Base-by-base conservation (phyloP, 2,329 filamentous ascomycete species). In the Penicillium italicum region DNA sequence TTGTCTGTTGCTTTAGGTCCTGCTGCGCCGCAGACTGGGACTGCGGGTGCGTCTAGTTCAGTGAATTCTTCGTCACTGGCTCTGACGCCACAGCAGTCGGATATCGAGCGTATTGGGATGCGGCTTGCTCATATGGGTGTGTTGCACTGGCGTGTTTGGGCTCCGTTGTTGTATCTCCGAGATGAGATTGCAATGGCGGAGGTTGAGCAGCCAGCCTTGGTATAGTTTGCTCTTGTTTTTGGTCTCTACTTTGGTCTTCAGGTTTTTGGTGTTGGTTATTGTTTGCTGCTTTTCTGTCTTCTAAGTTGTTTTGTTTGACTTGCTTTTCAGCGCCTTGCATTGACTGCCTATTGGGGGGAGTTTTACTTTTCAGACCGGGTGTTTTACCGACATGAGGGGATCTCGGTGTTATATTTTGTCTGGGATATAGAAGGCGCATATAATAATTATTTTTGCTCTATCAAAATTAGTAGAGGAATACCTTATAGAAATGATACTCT, bases 121-220 rank as follows among this genome's bases (percentile, higher is more conserved):
- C 85, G 90, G 43, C 80, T 96, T 48, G 87, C 90, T 6, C 93
- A 97, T 68, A 84, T 97, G 42, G 85, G 89, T 14, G 81, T 94
- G 6, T 76, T 97, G 24, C 91, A 97, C 73, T 97, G 92, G 91
- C 83, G 90, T 46, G 88, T 96, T 3, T 97, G 92, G 91, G 83
- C 84, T 1, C 83, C 84, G 2, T 78, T 96, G 50, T 85, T 88
- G 12, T 96, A 96, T 50, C 62, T 71, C 24, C 62, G 67, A 22
- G 70, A 73, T 37, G 58, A 60, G 44, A 59, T 62, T 34, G 62
- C 61, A 8, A 60, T 62, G 20, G 53, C 55, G 8, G 41, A 50
- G 18, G 18, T 49, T 10, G 60, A 59, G 6, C 50, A 60, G 3
- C 42, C 43, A 1, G 37, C 31, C 1, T 57, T 69, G 34, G 42